Evolutionary conservation across 495 filamentous ascomycete species (phyloP).

Genomic region (Tuber borchii): DNA sequence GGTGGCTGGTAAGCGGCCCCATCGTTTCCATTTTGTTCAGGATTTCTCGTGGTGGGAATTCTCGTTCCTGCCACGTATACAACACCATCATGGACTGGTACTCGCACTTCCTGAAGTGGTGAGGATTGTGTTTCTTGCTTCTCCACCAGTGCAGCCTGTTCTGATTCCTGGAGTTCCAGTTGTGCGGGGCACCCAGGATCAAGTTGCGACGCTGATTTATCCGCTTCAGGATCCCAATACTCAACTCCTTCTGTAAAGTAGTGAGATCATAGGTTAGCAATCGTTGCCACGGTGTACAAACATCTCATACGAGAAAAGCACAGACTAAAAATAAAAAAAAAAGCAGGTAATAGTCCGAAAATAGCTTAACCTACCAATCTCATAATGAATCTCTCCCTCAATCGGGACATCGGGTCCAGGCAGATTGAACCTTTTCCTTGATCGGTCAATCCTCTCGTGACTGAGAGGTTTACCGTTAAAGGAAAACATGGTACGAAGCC

Average conservation of each 20-base stretch:
- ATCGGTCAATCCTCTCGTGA: slow-evolving; percentile 7
- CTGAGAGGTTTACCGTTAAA: slow-evolving; percentile 8
- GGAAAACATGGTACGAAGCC: slow-evolving; percentile 5
- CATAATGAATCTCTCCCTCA: background rate
- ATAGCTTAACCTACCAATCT: background rate
- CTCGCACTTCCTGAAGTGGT: background rate
- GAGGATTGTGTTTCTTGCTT: background rate
- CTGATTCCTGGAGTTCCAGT: background rate
- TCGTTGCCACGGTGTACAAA: background rate
- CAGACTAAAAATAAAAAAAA: background rate
- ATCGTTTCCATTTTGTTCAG: background rate
- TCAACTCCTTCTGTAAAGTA: background rate
- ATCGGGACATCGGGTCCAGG: background rate
- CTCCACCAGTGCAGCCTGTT: background rate
- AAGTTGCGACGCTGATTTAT: background rate
- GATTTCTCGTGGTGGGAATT: background rate
- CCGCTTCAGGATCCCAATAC: background rate
- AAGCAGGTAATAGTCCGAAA: background rate
- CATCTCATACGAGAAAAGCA: background rate
- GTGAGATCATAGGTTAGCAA: background rate
- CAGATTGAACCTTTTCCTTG: slow-evolving; percentile 7
- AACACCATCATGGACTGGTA: background rate
- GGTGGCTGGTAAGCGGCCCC: background rate
- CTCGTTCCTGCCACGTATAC: background rate
- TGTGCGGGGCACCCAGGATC: background rate